Evolutionary conservation across 2,329 filamentous ascomycete species (phyloP).

Genomic region (Clarireedia paspali): DNA sequence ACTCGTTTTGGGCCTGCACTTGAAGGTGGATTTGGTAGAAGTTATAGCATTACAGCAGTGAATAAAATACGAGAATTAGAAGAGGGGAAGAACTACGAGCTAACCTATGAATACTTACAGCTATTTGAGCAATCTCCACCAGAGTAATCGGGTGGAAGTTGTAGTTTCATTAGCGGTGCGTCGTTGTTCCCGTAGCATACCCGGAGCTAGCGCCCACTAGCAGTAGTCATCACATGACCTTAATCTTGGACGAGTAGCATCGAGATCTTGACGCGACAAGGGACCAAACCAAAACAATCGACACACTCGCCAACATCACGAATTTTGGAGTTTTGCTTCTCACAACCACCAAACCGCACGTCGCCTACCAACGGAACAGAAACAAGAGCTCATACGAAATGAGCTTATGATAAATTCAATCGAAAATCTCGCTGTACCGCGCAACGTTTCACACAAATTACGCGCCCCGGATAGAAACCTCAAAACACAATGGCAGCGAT

Average conservation of each 20-base stretch:
- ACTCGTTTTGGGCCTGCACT: not conserved
- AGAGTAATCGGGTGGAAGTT: no score
- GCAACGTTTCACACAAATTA: slow-evolving; percentile 1
- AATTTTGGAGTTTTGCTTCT: slow-evolving; percentile 3
- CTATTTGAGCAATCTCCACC: no score
- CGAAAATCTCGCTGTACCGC: slow-evolving; percentile 3
- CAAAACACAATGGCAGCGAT: slow-evolving; percentile 26
- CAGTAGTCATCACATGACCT: not conserved
- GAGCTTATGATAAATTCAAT: slow-evolving; percentile 17
- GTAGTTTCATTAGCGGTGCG: no score
- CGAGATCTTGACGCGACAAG: slow-evolving; percentile 1
- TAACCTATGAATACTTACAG: no score
- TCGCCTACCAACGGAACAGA: not conserved
- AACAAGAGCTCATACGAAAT: slow-evolving; percentile 15
- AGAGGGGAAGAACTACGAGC: no score
- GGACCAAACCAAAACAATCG: slow-evolving; percentile 12
- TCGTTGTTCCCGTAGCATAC: no score
- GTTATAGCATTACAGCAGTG: no score
- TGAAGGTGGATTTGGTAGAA: not conserved
- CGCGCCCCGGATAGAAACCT: slow-evolving; percentile 26
- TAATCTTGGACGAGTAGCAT: not conserved
- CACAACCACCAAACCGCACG: slow-evolving; percentile 13
- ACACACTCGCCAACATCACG: slow-evolving; percentile 14
- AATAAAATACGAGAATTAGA: no score
- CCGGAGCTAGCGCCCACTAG: not conserved